phyloP scores from a whole-genome alignment of 306 rosid species.

The Prunus dulcis region DNA sequence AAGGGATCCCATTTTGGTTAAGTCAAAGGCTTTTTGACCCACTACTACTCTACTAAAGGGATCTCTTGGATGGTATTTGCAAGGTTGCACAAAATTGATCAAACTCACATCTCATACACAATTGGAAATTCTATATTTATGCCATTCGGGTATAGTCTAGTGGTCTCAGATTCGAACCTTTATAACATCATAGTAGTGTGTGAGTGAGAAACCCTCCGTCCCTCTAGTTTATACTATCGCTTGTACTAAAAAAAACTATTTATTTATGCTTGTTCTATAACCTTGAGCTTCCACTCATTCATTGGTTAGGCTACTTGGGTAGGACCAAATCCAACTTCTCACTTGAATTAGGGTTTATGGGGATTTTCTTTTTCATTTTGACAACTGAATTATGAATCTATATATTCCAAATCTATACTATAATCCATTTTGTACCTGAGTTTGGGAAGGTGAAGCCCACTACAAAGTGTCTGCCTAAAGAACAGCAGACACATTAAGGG shows the following conservation, averaged over 20 bases:
- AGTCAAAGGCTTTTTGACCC: constrained; percentile 7
- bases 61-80: constrained; percentile 6
- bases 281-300: neutral
- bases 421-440: neutral
- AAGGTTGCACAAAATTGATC: no score
- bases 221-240: no score
- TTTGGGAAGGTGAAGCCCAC: constrained; percentile 25
- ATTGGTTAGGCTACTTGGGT: no score
- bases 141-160: no score
- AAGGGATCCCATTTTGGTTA: neutral
- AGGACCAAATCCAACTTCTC: neutral
- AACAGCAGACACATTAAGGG: constrained; percentile 18
- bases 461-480: constrained; percentile 37
- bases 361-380: neutral
- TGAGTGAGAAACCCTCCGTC: rapidly evolving
- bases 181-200: no score
- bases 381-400: neutral
- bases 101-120: no score
- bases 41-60: neutral
- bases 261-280: neutral
- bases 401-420: neutral
- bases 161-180: no score
- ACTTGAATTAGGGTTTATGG: neutral
- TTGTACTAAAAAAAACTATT: neutral
- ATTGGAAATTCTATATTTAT: no score